Percentiles rank a stretch among this genome's conserved stretches.
Evolutionary conservation across 2,329 filamentous ascomycete genomes (phyloP).

Genomic region (Aureobasidium sp.): DNA sequence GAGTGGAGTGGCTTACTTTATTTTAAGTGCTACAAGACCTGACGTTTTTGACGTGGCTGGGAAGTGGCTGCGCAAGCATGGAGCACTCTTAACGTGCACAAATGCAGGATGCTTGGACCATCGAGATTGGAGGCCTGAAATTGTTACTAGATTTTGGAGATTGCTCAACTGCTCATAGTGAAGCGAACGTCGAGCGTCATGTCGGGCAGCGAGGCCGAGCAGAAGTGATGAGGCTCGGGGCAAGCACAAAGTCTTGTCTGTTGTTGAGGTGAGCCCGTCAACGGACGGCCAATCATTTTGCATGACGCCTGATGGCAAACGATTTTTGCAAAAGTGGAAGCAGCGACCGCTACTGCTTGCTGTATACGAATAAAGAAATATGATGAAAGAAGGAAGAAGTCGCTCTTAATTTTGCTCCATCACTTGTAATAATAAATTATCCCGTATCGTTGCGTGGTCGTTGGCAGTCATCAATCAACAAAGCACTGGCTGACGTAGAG

Average conservation of each 20-base stretch:
- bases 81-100: slow-evolving; percentile 5
- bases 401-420: neutral
- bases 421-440: neutral
- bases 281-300: neutral
- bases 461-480: neutral
- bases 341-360: neutral
- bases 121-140: neutral
- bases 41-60: slow-evolving; percentile 9
- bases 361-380: neutral
- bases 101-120: slow-evolving; percentile 2
- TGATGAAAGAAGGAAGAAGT: neutral
- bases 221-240: neutral
- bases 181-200: neutral
- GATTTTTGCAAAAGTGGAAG: neutral
- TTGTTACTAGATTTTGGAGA: neutral
- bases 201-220: neutral
- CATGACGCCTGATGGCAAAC: neutral
- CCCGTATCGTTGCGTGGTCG: neutral
- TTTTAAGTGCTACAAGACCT: neutral
- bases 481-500: neutral
- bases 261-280: slow-evolving; percentile 3
- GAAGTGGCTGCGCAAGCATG: slow-evolving; percentile 13
- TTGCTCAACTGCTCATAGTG: neutral
- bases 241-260: neutral
- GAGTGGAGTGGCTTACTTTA: neutral